Evolutionary conservation across 495 filamentous ascomycete genomes (phyloP), one percentile per base, ranked within the genome.

Genomic region (Penicillium cataractarum): DNA sequence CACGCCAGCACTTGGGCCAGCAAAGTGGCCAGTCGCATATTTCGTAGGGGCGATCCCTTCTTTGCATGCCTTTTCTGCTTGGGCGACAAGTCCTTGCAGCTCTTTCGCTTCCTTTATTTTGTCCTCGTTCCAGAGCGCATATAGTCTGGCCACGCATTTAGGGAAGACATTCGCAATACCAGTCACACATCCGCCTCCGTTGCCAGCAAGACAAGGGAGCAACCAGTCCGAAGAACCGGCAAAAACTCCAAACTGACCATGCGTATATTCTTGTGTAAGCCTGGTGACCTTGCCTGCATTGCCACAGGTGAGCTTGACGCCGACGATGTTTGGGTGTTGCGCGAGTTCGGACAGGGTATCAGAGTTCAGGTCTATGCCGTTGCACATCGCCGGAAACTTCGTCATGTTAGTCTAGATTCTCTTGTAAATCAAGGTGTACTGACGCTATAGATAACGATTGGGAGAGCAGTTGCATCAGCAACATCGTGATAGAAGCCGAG

Each of bases 21-120:
- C 63, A 50, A 71, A 74, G 46, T 69, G 58, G 12, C 78, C 78
- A 2, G 82, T 82, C 0, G 80, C 87, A 68, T 84, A 88, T 71
- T 89, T 90, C 19, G 85, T 87, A 3, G 79, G 76, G 29, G 86
- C 82, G 62, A 89, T 89, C 4, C 89, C 87, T 65, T 92, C 86
- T 68, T 92, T 93, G 52, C 87, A 89, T 9, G 86, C 87, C 87
- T 91, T 93, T 78, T 95, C 91, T 26, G 89, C 91, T 58, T 85
- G 77, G 12, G 90, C 87, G 17, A 93, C 81, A 32, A 91, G 74
- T 13, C 87, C 87, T 76, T 93, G 91, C 76, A 93, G 72, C 58
- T 83, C 83, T 65, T 83, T 78, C 0, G 91, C 89, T 67, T 91
- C 86, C 17, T 82, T 76, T 29, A 83, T 66, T 64, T 87, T 82